Conservation (phyloP, 768 basidiomycete genomes). For the Obba rivulosa region DNA sequence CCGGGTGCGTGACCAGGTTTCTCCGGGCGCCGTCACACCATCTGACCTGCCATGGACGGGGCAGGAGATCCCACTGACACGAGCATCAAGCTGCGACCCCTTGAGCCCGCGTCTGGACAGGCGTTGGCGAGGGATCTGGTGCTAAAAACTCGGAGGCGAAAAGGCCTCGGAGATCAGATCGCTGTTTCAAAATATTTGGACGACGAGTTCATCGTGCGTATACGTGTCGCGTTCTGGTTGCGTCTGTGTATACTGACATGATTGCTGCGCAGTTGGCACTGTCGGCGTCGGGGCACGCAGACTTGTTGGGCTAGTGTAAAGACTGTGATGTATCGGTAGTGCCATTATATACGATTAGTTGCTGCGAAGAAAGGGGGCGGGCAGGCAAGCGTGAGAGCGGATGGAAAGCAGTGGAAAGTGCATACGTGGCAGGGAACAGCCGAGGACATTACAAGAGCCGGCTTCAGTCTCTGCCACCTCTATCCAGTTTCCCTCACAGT, state of each 20-base stretch:
- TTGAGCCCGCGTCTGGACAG: conserved; percentile 97
- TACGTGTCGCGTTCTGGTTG: not conserved
- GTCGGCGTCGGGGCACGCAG: conserved; percentile 94
- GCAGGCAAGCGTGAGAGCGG: conserved; percentile 23
- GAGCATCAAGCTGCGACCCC: conserved; percentile 89
- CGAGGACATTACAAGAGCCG: conserved; percentile 27
- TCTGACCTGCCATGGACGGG: conserved; percentile 10
- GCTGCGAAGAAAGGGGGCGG: not conserved
- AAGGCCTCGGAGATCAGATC: conserved; percentile 95
- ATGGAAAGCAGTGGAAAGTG: conserved; percentile 31
- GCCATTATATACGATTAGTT: conserved; percentile 12
- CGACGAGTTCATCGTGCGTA: conserved; percentile 88
- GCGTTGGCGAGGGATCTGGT: conserved; percentile 92
- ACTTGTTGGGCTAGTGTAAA: conserved; percentile 62
- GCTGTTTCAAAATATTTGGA: conserved; percentile 97
- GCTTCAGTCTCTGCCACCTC: conserved; percentile 4
- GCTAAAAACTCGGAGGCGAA: conserved; percentile 91
- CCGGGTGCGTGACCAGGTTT: conserved; percentile 54
- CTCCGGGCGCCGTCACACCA: not conserved
- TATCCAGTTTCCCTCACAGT: conserved; percentile 25
- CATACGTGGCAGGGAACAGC: conserved; percentile 39
- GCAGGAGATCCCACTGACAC: conserved; percentile 97
- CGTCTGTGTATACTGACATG: conserved; percentile 1
- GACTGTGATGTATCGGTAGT: conserved; percentile 14
- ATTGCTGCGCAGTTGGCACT: conserved; percentile 64